A percentile compares a stretch with the other conserved stretches of the same genome.
Conservation (phyloP, 2,329 filamentous ascomycete genomes). For the Talaromyces sp. region DNA sequence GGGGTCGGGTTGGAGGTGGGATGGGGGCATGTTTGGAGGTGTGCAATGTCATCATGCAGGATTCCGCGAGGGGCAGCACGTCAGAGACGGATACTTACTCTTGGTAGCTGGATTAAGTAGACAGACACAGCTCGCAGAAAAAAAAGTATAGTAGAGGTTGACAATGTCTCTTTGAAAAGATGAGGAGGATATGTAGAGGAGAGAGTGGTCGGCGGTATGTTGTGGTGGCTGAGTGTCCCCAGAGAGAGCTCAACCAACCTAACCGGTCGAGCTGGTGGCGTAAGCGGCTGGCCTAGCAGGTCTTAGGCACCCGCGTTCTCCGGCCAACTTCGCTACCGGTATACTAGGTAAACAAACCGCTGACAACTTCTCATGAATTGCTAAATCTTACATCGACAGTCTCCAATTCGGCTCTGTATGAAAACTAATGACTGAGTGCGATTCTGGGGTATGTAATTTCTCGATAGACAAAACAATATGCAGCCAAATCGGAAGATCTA, state of each 20-base stretch:
- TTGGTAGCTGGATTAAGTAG: not conserved
- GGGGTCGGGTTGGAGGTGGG: not conserved
- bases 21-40: not conserved
- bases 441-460: too few relatives aligned
- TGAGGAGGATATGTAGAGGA: not conserved
- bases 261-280: not conserved
- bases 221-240: constrained; percentile 4
- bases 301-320: constrained; percentile 11
- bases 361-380: not conserved
- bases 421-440: not conserved
- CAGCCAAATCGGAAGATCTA: too few relatives aligned
- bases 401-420: not conserved
- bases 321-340: not conserved
- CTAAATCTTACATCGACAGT: not conserved
- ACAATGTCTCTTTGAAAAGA: not conserved
- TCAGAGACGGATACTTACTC: not conserved
- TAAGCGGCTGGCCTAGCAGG: constrained; percentile 1
- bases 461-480: too few relatives aligned
- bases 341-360: not conserved
- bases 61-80: not conserved
- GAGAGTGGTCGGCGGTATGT: not conserved
- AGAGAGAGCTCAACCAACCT: not conserved
- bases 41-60: not conserved
- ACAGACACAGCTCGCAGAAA: not conserved
- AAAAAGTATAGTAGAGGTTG: not conserved